Conservation (phyloP, 140 eudicot genomes). For the Flaveria floridana region DNA sequence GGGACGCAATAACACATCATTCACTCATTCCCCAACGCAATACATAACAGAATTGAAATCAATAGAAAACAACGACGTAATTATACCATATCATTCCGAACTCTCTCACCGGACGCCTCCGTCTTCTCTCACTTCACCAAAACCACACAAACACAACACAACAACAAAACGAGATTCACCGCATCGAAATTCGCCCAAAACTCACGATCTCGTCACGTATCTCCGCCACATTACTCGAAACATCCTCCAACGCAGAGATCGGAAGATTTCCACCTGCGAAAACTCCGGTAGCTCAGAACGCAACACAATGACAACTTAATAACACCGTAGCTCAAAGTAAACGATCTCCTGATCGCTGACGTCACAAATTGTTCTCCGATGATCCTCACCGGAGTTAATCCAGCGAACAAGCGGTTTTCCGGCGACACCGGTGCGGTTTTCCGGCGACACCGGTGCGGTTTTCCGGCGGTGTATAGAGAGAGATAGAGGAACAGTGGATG, state of each 20-base stretch:
- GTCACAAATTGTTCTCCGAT: constrained; percentile 10
- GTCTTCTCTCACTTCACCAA: constrained; percentile 53
- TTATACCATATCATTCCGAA: constrained; percentile 81
- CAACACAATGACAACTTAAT: neutral
- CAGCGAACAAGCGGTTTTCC: constrained; percentile 25
- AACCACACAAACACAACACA: constrained; percentile 25
- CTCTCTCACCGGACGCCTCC: constrained; percentile 44
- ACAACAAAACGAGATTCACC: neutral
- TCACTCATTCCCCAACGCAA: neutral
- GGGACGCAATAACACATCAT: too few species aligned
- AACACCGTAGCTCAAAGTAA: constrained; percentile 11
- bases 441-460: constrained; percentile 28
- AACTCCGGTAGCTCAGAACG: constrained; percentile 25
- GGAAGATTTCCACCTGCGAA: constrained; percentile 34
- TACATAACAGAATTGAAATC: neutral
- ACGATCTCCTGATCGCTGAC: neutral
- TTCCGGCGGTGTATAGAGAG: constrained; percentile 36
- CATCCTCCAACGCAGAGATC: constrained; percentile 40
- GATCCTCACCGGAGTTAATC: constrained; percentile 1
- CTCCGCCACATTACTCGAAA: constrained; percentile 59
- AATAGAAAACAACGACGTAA: constrained; percentile 10
- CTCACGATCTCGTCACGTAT: constrained; percentile 44
- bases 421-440: constrained; percentile 34
- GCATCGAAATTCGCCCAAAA: constrained; percentile 31
- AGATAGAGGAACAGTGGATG: constrained; percentile 48